Base-by-base conservation (phyloP, 2,329 filamentous ascomycete genomes). In the Fusarium oligoseptatum region DNA sequence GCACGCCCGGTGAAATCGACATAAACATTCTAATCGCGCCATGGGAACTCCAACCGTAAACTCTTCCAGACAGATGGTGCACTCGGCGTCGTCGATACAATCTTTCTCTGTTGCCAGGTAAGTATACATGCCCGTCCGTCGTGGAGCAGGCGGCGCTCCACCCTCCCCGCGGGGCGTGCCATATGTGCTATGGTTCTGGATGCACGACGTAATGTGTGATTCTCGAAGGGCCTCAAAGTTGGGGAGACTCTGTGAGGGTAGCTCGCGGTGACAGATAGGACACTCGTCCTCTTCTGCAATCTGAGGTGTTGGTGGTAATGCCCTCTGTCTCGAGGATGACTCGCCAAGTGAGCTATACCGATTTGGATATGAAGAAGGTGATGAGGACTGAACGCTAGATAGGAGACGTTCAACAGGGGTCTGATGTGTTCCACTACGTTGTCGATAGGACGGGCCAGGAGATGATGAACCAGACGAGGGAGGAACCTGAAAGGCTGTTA, bases 201-300 rank as follows among this genome's bases (percentile, higher is more conserved):
- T 90, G 77, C 91, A 93, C 9, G 81, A 80, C 34, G 84, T 86
- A 67, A 93, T 91, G 75, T 93, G 91, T 34, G 84, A 81, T 76
- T 91, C 89, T 36, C 91, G 87, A 14, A 88, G 83, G 4, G 81
- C 74, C 76, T 92, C 89, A 66, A 84, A 89, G 70, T 91, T 86
- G 2, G 86, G 81, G 3, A 92, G 84, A 6, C 80, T 81, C 20
- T 86, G 85, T 2, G 90, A 88, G 1, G 93, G 93, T 4, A 95
- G 86, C 82, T 95, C 92, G 41, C 86, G 83, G 78, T 94, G 93
- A 77, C 94, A 96, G 52, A 95, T 89, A 1, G 93, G 93, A 71
- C 94, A 96, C 77, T 94, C 92, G 79, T 95, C 93, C 79, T 95
- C 93, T 80, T 95, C 94, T 7, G 87, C 85, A 77, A 89, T 87